phyloP scores from a whole-genome alignment of 2,329 filamentous ascomycete species.

The Plectosphaerella plurivora region DNA sequence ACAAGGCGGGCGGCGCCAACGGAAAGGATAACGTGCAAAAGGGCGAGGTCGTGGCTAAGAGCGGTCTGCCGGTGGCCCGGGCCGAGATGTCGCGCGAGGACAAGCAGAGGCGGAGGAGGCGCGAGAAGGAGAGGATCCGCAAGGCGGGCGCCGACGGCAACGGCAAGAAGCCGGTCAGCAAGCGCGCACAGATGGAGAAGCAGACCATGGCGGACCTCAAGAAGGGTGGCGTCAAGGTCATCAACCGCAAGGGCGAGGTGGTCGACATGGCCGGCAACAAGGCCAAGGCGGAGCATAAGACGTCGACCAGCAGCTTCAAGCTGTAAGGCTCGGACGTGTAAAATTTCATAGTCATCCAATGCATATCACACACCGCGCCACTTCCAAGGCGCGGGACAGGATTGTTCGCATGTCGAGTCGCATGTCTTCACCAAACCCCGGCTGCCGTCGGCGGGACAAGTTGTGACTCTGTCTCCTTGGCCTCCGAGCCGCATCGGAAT shows the following conservation, averaged over 20 bases:
- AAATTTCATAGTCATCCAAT: neutral
- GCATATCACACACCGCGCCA: neutral
- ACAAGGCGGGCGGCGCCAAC: conserved; percentile 67
- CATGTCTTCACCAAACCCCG: no score
- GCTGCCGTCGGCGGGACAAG: no score
- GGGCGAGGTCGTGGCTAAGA: conserved; percentile 73
- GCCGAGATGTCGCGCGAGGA: conserved; percentile 89
- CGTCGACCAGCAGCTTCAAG: conserved; percentile 57
- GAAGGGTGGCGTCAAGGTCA: conserved; percentile 85
- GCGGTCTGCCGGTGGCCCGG: conserved; percentile 70
- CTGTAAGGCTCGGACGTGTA: conserved; percentile 33
- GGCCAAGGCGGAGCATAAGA: conserved; percentile 48
- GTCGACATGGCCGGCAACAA: conserved; percentile 77
- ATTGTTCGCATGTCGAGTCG: no score
- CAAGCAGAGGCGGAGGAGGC: conserved; percentile 68
- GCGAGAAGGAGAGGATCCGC: conserved; percentile 80
- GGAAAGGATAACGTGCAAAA: conserved; percentile 53
- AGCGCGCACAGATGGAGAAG: conserved; percentile 46
- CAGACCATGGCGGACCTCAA: conserved; percentile 63
- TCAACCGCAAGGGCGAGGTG: conserved; percentile 84
- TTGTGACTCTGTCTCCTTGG: no score
- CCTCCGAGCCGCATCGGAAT: no score
- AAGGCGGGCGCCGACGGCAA: conserved; percentile 51
- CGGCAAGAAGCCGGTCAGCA: conserved; percentile 45
- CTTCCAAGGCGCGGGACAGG: no score